phyloP scores from a whole-genome alignment of 78 protist species.

The Emiliania huxleyi region DNA sequence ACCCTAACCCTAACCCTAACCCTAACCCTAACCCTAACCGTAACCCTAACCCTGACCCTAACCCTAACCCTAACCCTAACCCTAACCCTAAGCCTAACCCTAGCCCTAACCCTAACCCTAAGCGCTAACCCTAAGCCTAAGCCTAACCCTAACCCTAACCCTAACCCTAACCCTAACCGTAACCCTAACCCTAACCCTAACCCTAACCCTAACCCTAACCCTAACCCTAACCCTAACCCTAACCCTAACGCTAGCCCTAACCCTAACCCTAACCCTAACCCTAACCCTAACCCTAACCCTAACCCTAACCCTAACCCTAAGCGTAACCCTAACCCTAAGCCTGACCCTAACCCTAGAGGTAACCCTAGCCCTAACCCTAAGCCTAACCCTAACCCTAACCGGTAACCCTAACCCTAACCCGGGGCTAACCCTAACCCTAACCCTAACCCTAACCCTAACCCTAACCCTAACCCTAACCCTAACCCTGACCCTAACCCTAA shows the following conservation, averaged over 20 bases:
- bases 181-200: slow-evolving; percentile 39
- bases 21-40: slow-evolving; percentile 28
- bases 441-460: slow-evolving; percentile 17
- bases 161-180: slow-evolving; percentile 37
- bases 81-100: slow-evolving; percentile 31
- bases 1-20: slow-evolving; percentile 24
- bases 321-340: slow-evolving; percentile 33
- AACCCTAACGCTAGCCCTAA: too few relatives aligned
- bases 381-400: slow-evolving; percentile 38
- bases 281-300: slow-evolving; percentile 30
- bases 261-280: slow-evolving; percentile 36
- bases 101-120: too few relatives aligned
- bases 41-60: too few relatives aligned
- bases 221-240: slow-evolving; percentile 27
- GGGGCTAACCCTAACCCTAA: neutral
- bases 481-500: too few relatives aligned
- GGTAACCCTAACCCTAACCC: neutral
- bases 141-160: slow-evolving; percentile 38
- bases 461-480: slow-evolving; percentile 17
- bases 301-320: slow-evolving; percentile 39
- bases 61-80: slow-evolving; percentile 18
- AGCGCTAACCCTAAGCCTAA: slow-evolving; percentile 34
- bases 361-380: slow-evolving; percentile 37
- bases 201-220: slow-evolving; percentile 40
- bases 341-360: too few relatives aligned